Evolutionary conservation across 2,329 filamentous ascomycete genomes (phyloP).

Genomic region (Tolypocladium sp.): DNA sequence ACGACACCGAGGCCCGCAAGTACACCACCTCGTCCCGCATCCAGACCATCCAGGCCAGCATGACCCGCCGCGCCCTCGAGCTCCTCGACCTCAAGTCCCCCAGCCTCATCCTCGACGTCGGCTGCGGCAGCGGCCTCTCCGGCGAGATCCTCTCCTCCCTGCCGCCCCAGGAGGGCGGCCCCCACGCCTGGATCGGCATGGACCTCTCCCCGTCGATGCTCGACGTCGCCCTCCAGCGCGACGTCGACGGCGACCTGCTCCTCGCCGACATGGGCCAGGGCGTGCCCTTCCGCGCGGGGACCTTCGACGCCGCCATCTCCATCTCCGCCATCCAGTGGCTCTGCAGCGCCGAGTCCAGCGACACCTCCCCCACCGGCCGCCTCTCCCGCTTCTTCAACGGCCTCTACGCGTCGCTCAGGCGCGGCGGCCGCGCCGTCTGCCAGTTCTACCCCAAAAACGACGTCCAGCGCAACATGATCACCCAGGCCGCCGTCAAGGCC

Average conservation of each 20-base stretch:
- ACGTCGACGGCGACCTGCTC: constrained; percentile 88
- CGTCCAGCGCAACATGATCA: constrained; percentile 85
- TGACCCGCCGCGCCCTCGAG: constrained; percentile 89
- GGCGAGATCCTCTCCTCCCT: constrained; percentile 85
- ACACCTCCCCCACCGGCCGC: constrained; percentile 70
- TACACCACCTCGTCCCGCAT: constrained; percentile 96
- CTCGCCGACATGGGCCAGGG: constrained; percentile 94
- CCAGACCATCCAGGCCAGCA: constrained; percentile 86
- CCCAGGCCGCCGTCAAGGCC: constrained; percentile 78
- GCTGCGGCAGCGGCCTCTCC: constrained; percentile 88
- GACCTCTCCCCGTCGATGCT: constrained; percentile 94
- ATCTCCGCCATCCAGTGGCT: constrained; percentile 98
- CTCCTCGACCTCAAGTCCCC: constrained; percentile 73
- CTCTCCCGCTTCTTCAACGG: constrained; percentile 86
- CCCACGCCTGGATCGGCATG: constrained; percentile 96
- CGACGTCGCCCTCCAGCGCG: constrained; percentile 83
- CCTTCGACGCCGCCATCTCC: constrained; percentile 89
- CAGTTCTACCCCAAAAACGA: constrained; percentile 99
- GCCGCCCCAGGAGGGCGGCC: constrained; percentile 61
- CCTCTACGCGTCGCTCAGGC: constrained; percentile 71
- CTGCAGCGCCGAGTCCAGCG: constrained; percentile 86
- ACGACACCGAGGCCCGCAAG: constrained; percentile 90
- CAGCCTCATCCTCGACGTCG: constrained; percentile 90
- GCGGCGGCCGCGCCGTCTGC: constrained; percentile 84
- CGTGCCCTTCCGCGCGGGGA: constrained; percentile 82